These are phyloP conservation scores for Pichia cephalocereana DNA, from an alignment of 805 yeast species.

Conservation along the genomic window DNA sequence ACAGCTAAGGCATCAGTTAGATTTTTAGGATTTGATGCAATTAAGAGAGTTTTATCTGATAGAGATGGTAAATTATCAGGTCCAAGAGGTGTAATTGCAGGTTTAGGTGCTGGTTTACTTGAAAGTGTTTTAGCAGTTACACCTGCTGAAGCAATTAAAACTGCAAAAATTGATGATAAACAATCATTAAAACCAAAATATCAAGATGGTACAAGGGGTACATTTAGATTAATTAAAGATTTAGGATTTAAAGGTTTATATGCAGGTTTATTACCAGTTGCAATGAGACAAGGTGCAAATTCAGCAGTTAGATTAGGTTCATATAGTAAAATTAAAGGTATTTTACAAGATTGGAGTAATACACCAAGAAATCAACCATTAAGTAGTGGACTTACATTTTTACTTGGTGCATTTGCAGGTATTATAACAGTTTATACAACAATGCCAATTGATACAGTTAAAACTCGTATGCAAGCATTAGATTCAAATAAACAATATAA, in stretches of 20 bases:
- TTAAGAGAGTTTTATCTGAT: constrained; percentile 70
- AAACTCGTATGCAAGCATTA: constrained; percentile 94
- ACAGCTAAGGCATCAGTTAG: constrained; percentile 95
- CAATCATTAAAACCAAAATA: constrained; percentile 71
- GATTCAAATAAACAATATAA: constrained; percentile 64
- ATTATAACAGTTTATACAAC: constrained; percentile 83
- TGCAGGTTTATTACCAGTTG: constrained; percentile 86
- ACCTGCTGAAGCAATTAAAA: constrained; percentile 94
- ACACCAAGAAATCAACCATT: constrained; percentile 66
- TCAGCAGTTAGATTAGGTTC: constrained; percentile 93
- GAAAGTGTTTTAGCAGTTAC: constrained; percentile 93
- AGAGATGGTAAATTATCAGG: constrained; percentile 82
- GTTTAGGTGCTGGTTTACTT: constrained; percentile 92
- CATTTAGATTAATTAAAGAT: constrained; percentile 58
- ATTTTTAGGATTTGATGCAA: constrained; percentile 84
- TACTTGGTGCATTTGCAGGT: constrained; percentile 87
- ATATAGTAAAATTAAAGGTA: constrained; percentile 76
- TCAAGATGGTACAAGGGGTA: constrained; percentile 55
- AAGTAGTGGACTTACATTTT: constrained; percentile 70
- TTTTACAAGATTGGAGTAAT: constrained; percentile 61
- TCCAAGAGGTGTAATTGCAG: constrained; percentile 88
- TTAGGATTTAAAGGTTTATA: constrained; percentile 79
- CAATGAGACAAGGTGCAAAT: constrained; percentile 92
- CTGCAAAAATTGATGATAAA: constrained; percentile 91
- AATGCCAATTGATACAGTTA: constrained; percentile 93